Conservation (phyloP, 2,329 filamentous ascomycete species). For the Raffaelea albimanens region DNA sequence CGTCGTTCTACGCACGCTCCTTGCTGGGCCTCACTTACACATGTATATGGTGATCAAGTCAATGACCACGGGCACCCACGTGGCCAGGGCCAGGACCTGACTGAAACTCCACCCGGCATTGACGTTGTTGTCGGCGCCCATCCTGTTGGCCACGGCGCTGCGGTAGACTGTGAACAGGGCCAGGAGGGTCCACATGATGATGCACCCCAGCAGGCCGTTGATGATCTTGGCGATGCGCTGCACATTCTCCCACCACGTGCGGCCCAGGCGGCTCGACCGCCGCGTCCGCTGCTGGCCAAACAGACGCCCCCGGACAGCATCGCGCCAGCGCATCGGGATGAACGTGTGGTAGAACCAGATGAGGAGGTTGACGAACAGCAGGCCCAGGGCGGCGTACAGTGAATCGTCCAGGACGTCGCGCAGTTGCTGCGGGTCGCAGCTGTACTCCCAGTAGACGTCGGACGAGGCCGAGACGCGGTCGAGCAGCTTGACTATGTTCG, state of each 20-base stretch:
- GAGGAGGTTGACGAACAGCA: conserved; percentile 7
- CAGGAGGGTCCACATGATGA: conserved; percentile 20
- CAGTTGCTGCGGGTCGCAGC: background rate
- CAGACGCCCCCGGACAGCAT: background rate
- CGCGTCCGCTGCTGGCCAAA: background rate
- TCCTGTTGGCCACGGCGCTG: conserved; percentile 4
- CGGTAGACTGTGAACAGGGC: conserved; percentile 18
- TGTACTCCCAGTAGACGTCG: conserved; percentile 4
- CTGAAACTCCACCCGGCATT: conserved; percentile 20
- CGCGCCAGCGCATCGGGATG: background rate
- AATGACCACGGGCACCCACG: conserved; percentile 19
- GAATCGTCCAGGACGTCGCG: background rate
- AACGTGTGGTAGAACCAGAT: conserved; percentile 2
- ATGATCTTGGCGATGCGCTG: conserved; percentile 3
- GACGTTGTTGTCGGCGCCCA: conserved; percentile 14
- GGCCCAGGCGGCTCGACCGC: background rate
- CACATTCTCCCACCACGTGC: conserved; percentile 2
- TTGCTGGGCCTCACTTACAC: conserved; percentile 15
- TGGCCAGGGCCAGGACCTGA: conserved; percentile 20
- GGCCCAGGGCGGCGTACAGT: background rate
- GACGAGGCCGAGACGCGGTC: background rate
- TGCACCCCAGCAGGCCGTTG: conserved; percentile 12
- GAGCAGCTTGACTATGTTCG: background rate
- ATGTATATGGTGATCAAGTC: conserved; percentile 18
- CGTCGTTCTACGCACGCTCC: too few relatives aligned